Percentiles rank a stretch among this genome's conserved stretches.
These are phyloP conservation scores for Fusarium illudens DNA, from an alignment of 2,329 filamentous ascomycete genomes.

Conservation along the genomic window DNA sequence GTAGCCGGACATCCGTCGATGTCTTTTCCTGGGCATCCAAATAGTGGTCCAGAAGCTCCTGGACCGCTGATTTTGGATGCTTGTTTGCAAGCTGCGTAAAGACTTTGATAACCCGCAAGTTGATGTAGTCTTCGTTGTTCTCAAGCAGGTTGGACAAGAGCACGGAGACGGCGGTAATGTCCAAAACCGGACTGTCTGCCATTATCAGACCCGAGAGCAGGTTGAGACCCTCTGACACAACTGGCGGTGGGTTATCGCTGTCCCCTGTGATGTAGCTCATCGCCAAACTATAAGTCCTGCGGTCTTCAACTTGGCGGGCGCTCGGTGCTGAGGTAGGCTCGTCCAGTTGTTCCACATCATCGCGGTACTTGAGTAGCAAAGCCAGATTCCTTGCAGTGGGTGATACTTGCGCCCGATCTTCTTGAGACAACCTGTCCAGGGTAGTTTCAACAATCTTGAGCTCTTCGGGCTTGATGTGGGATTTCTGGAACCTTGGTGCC, in stretches of 20 bases:
- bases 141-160: conserved; percentile 70
- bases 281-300: conserved; percentile 68
- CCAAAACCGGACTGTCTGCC: conserved; percentile 64
- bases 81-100: conserved; percentile 68
- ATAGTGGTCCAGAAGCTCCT: conserved; percentile 73
- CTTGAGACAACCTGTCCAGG: conserved; percentile 54
- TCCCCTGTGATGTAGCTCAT: conserved; percentile 68
- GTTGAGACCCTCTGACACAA: conserved; percentile 71
- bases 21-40: conserved; percentile 68
- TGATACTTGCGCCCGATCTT: conserved; percentile 53
- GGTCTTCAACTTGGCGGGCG: conserved; percentile 64
- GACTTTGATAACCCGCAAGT: conserved; percentile 71
- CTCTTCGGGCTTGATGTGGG: conserved; percentile 53
- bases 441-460: conserved; percentile 59
- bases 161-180: conserved; percentile 71
- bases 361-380: conserved; percentile 64
- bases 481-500: conserved; percentile 62
- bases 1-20: conserved; percentile 69
- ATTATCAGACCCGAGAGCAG: conserved; percentile 66
- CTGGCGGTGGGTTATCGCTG: conserved; percentile 69
- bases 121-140: conserved; percentile 76
- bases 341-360: conserved; percentile 59
- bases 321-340: conserved; percentile 51
- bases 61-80: conserved; percentile 69
- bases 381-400: conserved; percentile 65